Conservation (phyloP, 257 asterid species). For the Linaria vulgaris region DNA sequence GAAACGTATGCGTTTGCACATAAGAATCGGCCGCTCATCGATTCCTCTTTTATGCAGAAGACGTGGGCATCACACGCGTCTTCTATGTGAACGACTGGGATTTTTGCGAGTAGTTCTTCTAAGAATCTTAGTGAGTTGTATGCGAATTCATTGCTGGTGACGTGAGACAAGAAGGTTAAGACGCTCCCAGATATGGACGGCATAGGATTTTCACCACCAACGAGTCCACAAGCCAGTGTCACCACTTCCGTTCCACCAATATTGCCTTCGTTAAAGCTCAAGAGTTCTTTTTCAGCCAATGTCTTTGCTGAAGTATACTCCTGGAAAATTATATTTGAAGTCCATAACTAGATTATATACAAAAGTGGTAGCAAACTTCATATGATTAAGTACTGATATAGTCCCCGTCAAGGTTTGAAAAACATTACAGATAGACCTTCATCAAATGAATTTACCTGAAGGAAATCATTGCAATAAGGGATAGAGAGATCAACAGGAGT, state of each 20-base stretch:
- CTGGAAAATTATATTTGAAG: slow-evolving; percentile 18
- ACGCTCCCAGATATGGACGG: slow-evolving; percentile 22
- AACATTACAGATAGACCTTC: not conserved
- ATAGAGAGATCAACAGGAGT: slow-evolving; percentile 31
- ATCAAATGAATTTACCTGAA: slow-evolving; percentile 11
- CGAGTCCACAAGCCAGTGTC: slow-evolving; percentile 45
- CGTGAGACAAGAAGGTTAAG: slow-evolving; percentile 15
- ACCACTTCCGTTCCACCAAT: slow-evolving; percentile 34
- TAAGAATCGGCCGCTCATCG: slow-evolving; percentile 37
- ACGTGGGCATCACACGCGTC: slow-evolving; percentile 44
- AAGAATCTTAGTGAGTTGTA: slow-evolving; percentile 33
- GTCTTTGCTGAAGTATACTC: slow-evolving; percentile 40
- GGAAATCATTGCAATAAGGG: not conserved
- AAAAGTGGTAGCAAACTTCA: no score
- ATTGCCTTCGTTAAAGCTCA: slow-evolving; percentile 20
- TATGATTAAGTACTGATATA: no score
- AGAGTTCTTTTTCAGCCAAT: slow-evolving; percentile 41
- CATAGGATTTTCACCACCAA: slow-evolving; percentile 41
- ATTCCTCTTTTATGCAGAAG: slow-evolving; percentile 31
- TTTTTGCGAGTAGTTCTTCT: slow-evolving; percentile 37
- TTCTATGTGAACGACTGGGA: slow-evolving; percentile 43
- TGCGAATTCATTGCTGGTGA: slow-evolving; percentile 12
- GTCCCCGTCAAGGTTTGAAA: no score
- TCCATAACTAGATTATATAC: no score
- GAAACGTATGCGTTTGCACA: slow-evolving; percentile 28